phyloP scores from a whole-genome alignment of 2,329 filamentous ascomycete species.

The Periconia sp. region DNA sequence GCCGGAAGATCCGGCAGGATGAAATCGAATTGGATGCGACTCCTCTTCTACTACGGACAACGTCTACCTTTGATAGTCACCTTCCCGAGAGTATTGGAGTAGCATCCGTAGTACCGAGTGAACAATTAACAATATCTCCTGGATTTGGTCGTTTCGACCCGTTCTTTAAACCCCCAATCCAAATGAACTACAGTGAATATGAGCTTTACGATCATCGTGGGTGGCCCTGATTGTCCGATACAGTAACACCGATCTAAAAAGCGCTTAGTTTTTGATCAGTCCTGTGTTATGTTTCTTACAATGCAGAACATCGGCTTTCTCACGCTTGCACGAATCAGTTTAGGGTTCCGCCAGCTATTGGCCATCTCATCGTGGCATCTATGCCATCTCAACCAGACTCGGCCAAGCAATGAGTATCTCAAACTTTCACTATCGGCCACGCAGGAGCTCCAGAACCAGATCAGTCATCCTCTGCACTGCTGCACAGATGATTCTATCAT shows the following conservation, averaged over 20 bases:
- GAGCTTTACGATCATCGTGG: background rate
- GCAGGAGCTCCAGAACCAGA: background rate
- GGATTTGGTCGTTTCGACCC: background rate
- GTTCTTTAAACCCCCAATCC: background rate
- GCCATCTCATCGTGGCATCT: constrained; percentile 1
- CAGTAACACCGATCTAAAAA: no score
- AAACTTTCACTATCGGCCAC: background rate
- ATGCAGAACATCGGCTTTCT: no score
- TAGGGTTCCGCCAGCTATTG: background rate
- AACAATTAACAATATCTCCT: no score
- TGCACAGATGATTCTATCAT: no score
- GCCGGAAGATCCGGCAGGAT: no score
- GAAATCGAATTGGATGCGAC: no score
- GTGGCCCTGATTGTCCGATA: background rate
- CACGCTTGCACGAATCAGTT: background rate
- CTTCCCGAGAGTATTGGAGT: no score
- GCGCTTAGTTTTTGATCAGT: no score
- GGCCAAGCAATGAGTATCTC: background rate
- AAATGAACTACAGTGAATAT: background rate
- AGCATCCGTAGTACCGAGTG: no score
- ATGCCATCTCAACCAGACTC: background rate
- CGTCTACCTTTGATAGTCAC: no score
- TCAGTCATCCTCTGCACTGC: background rate
- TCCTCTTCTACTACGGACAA: no score
- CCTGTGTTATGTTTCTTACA: no score